Percentiles rank a stretch among this genome's conserved stretches.
phyloP scores from a whole-genome alignment of 805 yeast species.

The Kodamaea leandrae region DNA sequence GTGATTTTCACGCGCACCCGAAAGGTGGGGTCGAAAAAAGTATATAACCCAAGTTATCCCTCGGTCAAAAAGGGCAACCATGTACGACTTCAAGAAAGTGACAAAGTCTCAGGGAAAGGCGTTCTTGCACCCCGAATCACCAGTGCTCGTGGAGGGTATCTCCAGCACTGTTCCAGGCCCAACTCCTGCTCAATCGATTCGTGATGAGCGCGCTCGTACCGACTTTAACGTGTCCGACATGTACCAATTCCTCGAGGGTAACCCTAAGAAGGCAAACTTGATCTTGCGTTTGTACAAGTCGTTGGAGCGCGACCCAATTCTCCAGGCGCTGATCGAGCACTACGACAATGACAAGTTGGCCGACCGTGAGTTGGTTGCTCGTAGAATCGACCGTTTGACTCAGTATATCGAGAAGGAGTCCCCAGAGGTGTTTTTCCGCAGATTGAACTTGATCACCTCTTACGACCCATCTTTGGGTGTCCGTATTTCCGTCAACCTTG shows the following conservation, averaged over 20 bases:
- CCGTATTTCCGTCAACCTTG: slow-evolving; percentile 39
- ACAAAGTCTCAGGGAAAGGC: slow-evolving; percentile 4
- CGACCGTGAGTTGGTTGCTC: slow-evolving; percentile 32
- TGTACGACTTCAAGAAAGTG: slow-evolving; percentile 5
- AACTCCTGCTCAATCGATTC: slow-evolving; percentile 34
- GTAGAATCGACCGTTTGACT: slow-evolving; percentile 35
- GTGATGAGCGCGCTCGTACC: slow-evolving; percentile 32
- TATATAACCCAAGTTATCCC: slow-evolving; percentile 8
- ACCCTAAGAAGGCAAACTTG: slow-evolving; percentile 31
- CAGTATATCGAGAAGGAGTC: slow-evolving; percentile 36
- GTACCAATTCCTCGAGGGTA: slow-evolving; percentile 43
- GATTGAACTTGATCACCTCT: slow-evolving; percentile 36
- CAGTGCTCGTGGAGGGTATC: not conserved
- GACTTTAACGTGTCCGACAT: slow-evolving; percentile 36
- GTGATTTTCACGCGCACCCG: not conserved
- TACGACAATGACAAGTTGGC: slow-evolving; percentile 32
- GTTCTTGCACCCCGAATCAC: not conserved
- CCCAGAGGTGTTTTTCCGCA: slow-evolving; percentile 28
- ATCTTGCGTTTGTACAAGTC: slow-evolving; percentile 30
- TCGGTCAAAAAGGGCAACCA: not conserved
- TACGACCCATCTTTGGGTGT: slow-evolving; percentile 39
- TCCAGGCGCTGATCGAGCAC: slow-evolving; percentile 28
- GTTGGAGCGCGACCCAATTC: slow-evolving; percentile 39
- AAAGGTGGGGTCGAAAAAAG: slow-evolving; percentile 8
- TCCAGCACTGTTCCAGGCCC: slow-evolving; percentile 13